Evolutionary conservation across 805 yeast species (phyloP), one percentile per base, ranked within the genome.

Genomic region (Hanseniaspora guilliermondii): DNA sequence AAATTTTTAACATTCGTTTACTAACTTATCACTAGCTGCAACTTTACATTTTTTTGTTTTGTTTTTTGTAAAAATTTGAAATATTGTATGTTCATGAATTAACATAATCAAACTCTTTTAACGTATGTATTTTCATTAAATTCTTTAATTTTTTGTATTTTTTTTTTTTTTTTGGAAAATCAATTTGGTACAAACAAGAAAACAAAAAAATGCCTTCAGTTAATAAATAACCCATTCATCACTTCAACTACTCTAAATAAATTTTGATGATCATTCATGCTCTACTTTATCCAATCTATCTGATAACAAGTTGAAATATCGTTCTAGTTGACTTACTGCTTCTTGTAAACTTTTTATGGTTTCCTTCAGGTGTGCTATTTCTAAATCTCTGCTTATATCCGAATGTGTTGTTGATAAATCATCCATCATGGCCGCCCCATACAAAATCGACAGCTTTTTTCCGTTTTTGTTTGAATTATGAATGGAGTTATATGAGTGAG

Each of bases 391-490:
- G 37, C 44, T 42, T 5, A 33, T 19, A 1, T 35, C 36, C 6
- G 27, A 12, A 40, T 24, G n/a, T 19, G 6, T 41, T 12, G 9
- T 21, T 11, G 40, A 9, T 6, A 17, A 32, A n/a, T 35, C 44
- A 19, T 52, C 45, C 49, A 45, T 37, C 38, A 50, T 42, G 11
- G 49, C 48, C n/a, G 54, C 54, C 2, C 54, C 54, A 33, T 50
- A 50, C 19, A 50, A 16, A 11, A 50, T 42, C 16, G 54, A 50
- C 19, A 50, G 19, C 17, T 45, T 41, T 32, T 54, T 48, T 32
- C 30, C 39, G 36, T 21, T 24, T 14, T 32, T 53, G n/a, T 25
- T 47, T 4, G 7, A 17, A 27, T 19, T 19, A 24, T 24, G 35
- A 6, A 4, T 33, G 17, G 41, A 44, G 24, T 14, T 37, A 22